Conservation (phyloP, 352 stramenopile genomes). For the Plasmopara viticola region DNA sequence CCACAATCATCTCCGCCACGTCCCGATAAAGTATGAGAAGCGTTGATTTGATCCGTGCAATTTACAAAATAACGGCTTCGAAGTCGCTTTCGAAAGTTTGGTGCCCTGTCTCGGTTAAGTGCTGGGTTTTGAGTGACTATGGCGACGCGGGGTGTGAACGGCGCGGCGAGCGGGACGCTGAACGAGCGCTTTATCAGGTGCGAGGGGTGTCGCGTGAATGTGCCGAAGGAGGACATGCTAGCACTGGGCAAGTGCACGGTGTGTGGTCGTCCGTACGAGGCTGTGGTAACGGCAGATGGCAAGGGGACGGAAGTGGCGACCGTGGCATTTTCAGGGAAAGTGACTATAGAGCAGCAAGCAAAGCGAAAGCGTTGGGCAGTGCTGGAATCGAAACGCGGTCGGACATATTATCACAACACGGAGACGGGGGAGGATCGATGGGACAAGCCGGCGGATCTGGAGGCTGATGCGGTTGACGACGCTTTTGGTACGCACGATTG, state of each 20-base stretch:
- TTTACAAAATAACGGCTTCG: not conserved
- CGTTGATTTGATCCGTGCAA: no score
- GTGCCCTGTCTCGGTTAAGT: constrained; percentile 12
- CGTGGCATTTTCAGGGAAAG: constrained; percentile 30
- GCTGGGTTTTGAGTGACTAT: constrained; percentile 23
- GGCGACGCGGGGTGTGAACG: constrained; percentile 45
- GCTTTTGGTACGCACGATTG: constrained; percentile 45
- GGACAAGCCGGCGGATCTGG: constrained; percentile 61
- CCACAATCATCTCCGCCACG: constrained; percentile 27
- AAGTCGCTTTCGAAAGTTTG: constrained; percentile 9
- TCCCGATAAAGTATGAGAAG: constrained; percentile 16
- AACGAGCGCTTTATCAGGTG: constrained; percentile 82
- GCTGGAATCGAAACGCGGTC: constrained; percentile 52
- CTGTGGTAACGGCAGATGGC: constrained; percentile 19
- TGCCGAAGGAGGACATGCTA: constrained; percentile 74
- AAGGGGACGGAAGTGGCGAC: constrained; percentile 24
- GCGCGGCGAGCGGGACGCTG: constrained; percentile 43
- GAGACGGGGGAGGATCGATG: constrained; percentile 77
- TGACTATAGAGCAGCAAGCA: constrained; percentile 13
- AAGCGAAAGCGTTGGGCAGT: constrained; percentile 55
- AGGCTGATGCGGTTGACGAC: constrained; percentile 52
- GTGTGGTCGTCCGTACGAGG: constrained; percentile 39
- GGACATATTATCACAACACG: constrained; percentile 82
- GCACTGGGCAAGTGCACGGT: constrained; percentile 54
- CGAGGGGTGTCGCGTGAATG: constrained; percentile 61